phyloP scores from a whole-genome alignment of 1,284 basidiomycete species.

The Papiliotrema terrestris region DNA sequence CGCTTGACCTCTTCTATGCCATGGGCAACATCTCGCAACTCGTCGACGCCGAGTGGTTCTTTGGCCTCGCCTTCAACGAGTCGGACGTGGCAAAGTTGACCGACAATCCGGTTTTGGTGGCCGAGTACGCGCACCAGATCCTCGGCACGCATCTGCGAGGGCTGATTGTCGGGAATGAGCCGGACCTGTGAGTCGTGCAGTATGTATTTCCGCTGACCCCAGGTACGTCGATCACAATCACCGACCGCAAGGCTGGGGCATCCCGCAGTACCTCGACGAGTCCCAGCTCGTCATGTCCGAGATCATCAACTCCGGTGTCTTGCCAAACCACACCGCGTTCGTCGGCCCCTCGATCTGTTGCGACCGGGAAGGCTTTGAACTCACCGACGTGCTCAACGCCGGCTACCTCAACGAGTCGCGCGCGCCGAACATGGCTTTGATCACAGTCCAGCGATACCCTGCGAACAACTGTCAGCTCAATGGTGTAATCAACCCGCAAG shows the following conservation, averaged over 20 bases:
- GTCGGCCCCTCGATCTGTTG: slow-evolving; percentile 62
- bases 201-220: slow-evolving; percentile 1
- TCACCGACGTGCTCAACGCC: slow-evolving; percentile 56
- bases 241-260: slow-evolving; percentile 47
- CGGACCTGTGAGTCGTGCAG: slow-evolving; percentile 56
- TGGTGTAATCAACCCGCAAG: slow-evolving; percentile 55
- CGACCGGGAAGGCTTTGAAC: slow-evolving; percentile 50
- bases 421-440: slow-evolving; percentile 51
- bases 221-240: slow-evolving; percentile 37
- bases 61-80: slow-evolving; percentile 57
- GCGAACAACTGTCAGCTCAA: slow-evolving; percentile 62
- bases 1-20: slow-evolving; percentile 58
- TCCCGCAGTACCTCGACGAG: slow-evolving; percentile 55
- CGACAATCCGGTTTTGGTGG: slow-evolving; percentile 57
- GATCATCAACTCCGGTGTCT: slow-evolving; percentile 48
- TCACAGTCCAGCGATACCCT: slow-evolving; percentile 64
- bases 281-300: slow-evolving; percentile 52
- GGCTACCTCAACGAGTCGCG: slow-evolving; percentile 57
- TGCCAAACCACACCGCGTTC: slow-evolving; percentile 54
- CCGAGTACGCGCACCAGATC: slow-evolving; percentile 53
- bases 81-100: slow-evolving; percentile 36
- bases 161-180: slow-evolving; percentile 62
- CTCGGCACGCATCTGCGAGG: slow-evolving; percentile 61
- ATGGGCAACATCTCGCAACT: slow-evolving; percentile 59
- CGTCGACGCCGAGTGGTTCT: slow-evolving; percentile 60